phyloP scores from a whole-genome alignment of 2,329 filamentous ascomycete genomes.

The Ascochyta clinopodiicola region DNA sequence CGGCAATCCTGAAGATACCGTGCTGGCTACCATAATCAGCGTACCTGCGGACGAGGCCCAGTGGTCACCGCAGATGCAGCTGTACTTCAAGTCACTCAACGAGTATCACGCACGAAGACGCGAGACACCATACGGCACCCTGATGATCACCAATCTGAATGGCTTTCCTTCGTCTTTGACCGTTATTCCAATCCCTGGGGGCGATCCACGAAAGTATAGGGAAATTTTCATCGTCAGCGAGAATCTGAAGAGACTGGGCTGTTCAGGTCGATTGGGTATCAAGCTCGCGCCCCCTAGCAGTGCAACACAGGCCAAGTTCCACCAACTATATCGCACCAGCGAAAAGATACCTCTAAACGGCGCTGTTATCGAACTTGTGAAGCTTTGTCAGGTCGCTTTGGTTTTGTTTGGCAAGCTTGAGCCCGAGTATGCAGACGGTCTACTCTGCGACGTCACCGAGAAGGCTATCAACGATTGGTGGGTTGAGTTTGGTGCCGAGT shows the following conservation, averaged over 20 bases:
- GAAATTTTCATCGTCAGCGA: constrained; percentile 93
- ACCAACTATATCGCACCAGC: constrained; percentile 86
- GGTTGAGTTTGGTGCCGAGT: constrained; percentile 88
- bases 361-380: constrained; percentile 86
- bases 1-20: constrained; percentile 78
- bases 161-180: constrained; percentile 90
- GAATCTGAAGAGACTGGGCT: constrained; percentile 88
- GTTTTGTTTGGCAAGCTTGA: constrained; percentile 86
- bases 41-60: constrained; percentile 79
- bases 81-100: constrained; percentile 86
- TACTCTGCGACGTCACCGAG: constrained; percentile 93
- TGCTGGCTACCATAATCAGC: constrained; percentile 80
- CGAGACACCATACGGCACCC: constrained; percentile 79
- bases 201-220: constrained; percentile 80
- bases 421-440: constrained; percentile 87
- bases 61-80: constrained; percentile 79
- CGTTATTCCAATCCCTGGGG: constrained; percentile 87
- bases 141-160: constrained; percentile 94
- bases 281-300: constrained; percentile 78
- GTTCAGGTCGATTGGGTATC: constrained; percentile 86
- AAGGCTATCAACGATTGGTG: constrained; percentile 93
- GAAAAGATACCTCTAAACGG: constrained; percentile 79
- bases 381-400: constrained; percentile 87
- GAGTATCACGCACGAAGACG: constrained; percentile 85
- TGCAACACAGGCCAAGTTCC: constrained; percentile 88